These are phyloP conservation scores for Globisporangium paddicum DNA, from an alignment of 352 stramenopile species.

Conservation along the genomic window DNA sequence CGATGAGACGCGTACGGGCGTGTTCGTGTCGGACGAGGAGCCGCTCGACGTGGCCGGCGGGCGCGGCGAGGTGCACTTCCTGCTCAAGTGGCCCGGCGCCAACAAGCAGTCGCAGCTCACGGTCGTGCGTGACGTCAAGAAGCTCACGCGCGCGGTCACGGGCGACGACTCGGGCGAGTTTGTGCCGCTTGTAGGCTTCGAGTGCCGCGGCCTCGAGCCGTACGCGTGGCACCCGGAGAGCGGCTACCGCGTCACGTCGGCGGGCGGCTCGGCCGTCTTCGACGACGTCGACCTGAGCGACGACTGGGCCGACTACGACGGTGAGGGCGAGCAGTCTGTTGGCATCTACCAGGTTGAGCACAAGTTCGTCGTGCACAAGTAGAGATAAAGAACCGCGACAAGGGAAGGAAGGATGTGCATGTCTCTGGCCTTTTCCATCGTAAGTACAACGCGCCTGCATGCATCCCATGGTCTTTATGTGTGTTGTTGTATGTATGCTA, in stretches of 20 bases:
- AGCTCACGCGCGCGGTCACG: slow-evolving; percentile 59
- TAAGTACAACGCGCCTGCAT: background rate
- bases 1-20: slow-evolving; percentile 69
- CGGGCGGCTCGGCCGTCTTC: slow-evolving; percentile 56
- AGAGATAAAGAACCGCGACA: slow-evolving; percentile 13
- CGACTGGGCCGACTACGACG: slow-evolving; percentile 86
- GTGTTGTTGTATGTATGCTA: background rate
- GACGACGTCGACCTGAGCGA: slow-evolving; percentile 78
- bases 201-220: slow-evolving; percentile 82
- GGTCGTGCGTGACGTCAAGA: slow-evolving; percentile 85
- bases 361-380: slow-evolving; percentile 83
- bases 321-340: slow-evolving; percentile 70
- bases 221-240: slow-evolving; percentile 76
- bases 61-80: slow-evolving; percentile 72
- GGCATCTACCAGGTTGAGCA: slow-evolving; percentile 75
- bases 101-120: slow-evolving; percentile 79
- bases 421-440: background rate
- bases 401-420: background rate
- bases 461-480: background rate
- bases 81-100: slow-evolving; percentile 82
- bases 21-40: slow-evolving; percentile 83
- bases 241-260: slow-evolving; percentile 66
- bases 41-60: slow-evolving; percentile 66
- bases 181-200: slow-evolving; percentile 83
- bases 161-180: slow-evolving; percentile 63